Evolutionary conservation across 2,329 filamentous ascomycete species (phyloP).

Genomic region (Capronia coronata): DNA sequence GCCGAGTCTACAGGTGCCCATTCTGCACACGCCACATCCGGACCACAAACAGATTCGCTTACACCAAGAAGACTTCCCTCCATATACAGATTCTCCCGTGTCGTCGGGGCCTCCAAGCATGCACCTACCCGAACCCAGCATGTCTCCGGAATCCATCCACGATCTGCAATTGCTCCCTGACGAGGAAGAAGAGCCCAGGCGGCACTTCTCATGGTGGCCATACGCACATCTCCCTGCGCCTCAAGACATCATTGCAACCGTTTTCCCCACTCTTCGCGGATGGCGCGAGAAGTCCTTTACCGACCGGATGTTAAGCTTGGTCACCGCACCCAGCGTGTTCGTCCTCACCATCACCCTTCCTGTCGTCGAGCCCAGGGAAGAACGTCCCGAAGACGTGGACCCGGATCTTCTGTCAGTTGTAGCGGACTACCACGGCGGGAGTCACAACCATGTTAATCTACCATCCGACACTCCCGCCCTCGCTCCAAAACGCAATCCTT

Average conservation of each 20-base stretch:
- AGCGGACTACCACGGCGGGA: constrained; percentile 14
- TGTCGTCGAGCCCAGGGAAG: constrained; percentile 66
- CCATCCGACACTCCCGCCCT: constrained; percentile 36
- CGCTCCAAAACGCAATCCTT: constrained; percentile 15
- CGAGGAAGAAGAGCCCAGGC: constrained; percentile 38
- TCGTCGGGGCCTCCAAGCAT: constrained; percentile 51
- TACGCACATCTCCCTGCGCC: constrained; percentile 66
- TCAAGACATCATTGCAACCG: constrained; percentile 60
- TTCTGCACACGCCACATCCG: constrained; percentile 22
- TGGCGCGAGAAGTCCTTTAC: constrained; percentile 79
- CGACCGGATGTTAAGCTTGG: constrained; percentile 72
- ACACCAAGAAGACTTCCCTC: constrained; percentile 58
- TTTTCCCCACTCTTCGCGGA: constrained; percentile 80
- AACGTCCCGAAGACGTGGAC: constrained; percentile 44
- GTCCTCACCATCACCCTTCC: constrained; percentile 84
- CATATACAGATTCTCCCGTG: constrained; percentile 53
- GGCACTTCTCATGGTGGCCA: constrained; percentile 69
- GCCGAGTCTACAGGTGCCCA: constrained; percentile 19
- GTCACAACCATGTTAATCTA: constrained; percentile 31
- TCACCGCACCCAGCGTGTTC: constrained; percentile 86
- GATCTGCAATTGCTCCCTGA: constrained; percentile 32
- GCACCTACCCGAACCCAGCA: constrained; percentile 47
- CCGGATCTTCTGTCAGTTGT: constrained; percentile 24
- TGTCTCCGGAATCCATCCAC: constrained; percentile 43
- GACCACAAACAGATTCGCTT: constrained; percentile 33